phyloP scores from a whole-genome alignment of 768 basidiomycete species.

The Gyrodon lividus region DNA sequence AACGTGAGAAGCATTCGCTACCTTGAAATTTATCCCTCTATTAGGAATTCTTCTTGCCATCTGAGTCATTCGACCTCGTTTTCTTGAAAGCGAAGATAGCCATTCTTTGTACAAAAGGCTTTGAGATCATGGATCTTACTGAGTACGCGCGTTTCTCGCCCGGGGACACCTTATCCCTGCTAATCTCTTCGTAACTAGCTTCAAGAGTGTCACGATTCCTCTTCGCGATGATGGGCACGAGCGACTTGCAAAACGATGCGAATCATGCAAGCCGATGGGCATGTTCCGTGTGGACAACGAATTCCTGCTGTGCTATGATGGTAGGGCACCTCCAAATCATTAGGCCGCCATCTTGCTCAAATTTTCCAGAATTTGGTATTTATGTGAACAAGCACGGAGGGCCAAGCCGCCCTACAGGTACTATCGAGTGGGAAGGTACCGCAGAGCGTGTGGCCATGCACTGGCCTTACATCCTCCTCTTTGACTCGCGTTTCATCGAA shows the following conservation, averaged over 20 bases:
- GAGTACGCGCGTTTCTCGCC: constrained; percentile 55
- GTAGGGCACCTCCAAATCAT: constrained; percentile 39
- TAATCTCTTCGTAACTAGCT: constrained; percentile 40
- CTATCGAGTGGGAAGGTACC: constrained; percentile 93
- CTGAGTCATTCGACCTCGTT: constrained; percentile 85
- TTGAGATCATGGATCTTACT: constrained; percentile 95
- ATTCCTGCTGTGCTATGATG: constrained; percentile 87
- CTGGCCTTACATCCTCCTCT: constrained; percentile 82
- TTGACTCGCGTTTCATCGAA: constrained; percentile 89
- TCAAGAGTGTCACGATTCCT: constrained; percentile 88
- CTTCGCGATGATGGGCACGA: constrained; percentile 72
- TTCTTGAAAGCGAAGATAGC: constrained; percentile 94
- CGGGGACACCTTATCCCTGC: neutral
- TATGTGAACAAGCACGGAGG: constrained; percentile 93
- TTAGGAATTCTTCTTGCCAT: constrained; percentile 90
- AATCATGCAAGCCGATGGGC: constrained; percentile 78
- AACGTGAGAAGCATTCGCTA: neutral
- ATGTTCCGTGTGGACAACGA: constrained; percentile 91
- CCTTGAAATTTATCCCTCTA: neutral
- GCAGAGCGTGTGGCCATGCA: constrained; percentile 89
- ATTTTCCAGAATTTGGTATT: constrained; percentile 74
- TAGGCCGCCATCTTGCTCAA: constrained; percentile 2
- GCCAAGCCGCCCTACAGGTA: constrained; percentile 64
- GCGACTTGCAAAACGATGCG: constrained; percentile 75
- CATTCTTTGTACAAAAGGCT: constrained; percentile 90